phyloP scores from a whole-genome alignment of 108 stramenopile genomes.

The Fragilaria radians region DNA sequence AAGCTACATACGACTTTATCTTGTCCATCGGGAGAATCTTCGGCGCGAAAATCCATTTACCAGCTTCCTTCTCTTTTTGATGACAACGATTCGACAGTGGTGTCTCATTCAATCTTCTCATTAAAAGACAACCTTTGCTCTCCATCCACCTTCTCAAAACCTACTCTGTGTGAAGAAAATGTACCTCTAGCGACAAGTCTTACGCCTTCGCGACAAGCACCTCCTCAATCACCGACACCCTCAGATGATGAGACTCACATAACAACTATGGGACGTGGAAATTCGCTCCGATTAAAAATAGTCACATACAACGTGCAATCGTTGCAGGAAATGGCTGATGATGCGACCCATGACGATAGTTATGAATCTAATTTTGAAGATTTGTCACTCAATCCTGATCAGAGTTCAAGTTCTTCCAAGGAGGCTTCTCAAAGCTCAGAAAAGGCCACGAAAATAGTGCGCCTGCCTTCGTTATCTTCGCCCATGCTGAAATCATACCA shows the following conservation, averaged over 20 bases:
- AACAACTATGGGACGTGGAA: slow-evolving; percentile 5
- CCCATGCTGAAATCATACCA: background rate
- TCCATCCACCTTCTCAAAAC: too few relatives aligned
- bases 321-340: background rate
- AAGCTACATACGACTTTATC: background rate
- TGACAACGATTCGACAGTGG: background rate
- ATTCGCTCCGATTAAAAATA: slow-evolving; percentile 1
- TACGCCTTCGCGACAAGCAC: background rate
- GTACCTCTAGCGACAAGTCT: background rate
- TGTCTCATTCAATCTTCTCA: background rate
- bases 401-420: background rate
- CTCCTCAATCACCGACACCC: background rate
- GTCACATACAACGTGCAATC: background rate
- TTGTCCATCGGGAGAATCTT: background rate
- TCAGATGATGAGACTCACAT: slow-evolving; percentile 2
- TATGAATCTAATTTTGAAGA: background rate
- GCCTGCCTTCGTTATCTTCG: background rate
- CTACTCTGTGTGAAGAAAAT: too few relatives aligned
- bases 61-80: background rate
- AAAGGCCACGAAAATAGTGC: background rate
- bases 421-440: background rate
- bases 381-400: background rate
- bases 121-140: background rate
- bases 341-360: background rate
- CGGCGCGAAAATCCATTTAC: background rate